These are phyloP conservation scores for Cyphellophora europaea DNA, from an alignment of 2,329 filamentous ascomycete species.

Conservation along the genomic window DNA sequence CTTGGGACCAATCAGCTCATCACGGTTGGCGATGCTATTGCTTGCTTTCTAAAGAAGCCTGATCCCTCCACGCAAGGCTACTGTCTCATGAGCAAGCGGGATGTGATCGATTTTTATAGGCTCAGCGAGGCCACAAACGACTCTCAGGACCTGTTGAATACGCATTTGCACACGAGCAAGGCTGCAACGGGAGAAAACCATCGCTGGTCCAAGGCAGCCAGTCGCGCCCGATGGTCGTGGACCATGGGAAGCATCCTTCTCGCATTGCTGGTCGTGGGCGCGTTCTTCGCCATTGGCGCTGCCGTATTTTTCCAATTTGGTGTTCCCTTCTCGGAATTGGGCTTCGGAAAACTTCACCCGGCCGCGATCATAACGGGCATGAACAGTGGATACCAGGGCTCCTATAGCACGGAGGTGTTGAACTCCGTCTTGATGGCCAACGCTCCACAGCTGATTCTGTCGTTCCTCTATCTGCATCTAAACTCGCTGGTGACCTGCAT, in stretches of 20 bases:
- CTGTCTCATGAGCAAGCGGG: constrained; percentile 17
- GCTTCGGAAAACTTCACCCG: constrained; percentile 15
- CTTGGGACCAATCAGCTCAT: constrained; percentile 17
- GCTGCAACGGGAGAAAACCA: background rate
- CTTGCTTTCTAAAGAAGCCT: constrained; percentile 18
- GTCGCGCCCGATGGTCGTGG: constrained; percentile 8
- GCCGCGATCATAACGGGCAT: constrained; percentile 11
- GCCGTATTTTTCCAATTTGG: too few species aligned
- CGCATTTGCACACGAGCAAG: background rate
- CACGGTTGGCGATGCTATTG: constrained; percentile 20
- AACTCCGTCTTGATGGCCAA: constrained; percentile 24
- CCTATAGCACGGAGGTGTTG: constrained; percentile 4
- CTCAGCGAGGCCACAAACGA: background rate
- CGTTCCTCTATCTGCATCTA: constrained; percentile 26
- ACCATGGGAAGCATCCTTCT: constrained; percentile 3
- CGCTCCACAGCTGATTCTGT: constrained; percentile 26
- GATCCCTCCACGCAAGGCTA: constrained; percentile 21
- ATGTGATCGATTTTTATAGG: constrained; percentile 2
- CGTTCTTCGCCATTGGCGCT: background rate
- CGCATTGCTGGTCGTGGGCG: background rate
- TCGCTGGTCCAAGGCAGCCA: constrained; percentile 12
- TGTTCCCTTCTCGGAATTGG: constrained; percentile 6
- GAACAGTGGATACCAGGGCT: constrained; percentile 2
- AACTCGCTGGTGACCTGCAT: constrained; percentile 36
- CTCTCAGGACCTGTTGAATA: too few species aligned